Evolutionary conservation across 164 flowering plant genomes (phyloP).

Genomic region (Chloranthus sessilifolius): DNA sequence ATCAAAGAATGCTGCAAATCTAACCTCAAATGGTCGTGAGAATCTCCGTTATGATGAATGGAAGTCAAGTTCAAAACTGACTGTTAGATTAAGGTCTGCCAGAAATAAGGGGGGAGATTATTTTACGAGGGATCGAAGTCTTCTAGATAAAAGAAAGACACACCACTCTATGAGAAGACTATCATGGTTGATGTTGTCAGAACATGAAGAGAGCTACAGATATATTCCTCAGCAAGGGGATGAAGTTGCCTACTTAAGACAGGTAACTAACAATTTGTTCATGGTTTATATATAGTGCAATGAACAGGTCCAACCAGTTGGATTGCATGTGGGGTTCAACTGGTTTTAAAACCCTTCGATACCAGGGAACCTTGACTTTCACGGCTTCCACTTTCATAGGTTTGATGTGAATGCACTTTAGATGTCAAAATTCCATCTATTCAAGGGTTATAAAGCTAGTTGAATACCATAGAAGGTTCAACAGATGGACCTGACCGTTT

Average conservation of each 20-base stretch:
- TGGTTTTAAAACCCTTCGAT: too few species aligned
- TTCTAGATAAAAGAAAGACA: conserved; percentile 38
- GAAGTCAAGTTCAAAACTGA: conserved; percentile 34
- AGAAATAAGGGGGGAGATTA: conserved; percentile 45
- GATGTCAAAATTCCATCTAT: too few species aligned
- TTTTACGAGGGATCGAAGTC: conserved; percentile 29
- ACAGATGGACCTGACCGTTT: too few species aligned
- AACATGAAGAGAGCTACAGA: conserved; percentile 61
- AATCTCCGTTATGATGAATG: conserved; percentile 35
- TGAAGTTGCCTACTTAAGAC: conserved; percentile 72
- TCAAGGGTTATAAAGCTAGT: too few species aligned
- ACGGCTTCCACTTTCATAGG: too few species aligned
- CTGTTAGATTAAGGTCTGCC: conserved; percentile 51
- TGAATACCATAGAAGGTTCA: too few species aligned
- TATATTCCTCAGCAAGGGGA: conserved; percentile 90
- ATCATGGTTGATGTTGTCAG: conserved; percentile 70
- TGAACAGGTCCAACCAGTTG: too few species aligned
- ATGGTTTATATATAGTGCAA: too few species aligned
- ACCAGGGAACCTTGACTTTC: too few species aligned
- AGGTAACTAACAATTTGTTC: too few species aligned
- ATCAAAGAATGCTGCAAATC: conserved; percentile 11
- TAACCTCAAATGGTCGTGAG: conserved; percentile 20
- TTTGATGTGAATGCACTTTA: too few species aligned
- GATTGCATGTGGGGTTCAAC: too few species aligned
- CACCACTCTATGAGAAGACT: conserved; percentile 35